A percentile compares a stretch with the other conserved stretches of the same genome.
These are phyloP conservation scores for Mycena galericulata DNA, from an alignment of 768 basidiomycete species.

Conservation along the genomic window DNA sequence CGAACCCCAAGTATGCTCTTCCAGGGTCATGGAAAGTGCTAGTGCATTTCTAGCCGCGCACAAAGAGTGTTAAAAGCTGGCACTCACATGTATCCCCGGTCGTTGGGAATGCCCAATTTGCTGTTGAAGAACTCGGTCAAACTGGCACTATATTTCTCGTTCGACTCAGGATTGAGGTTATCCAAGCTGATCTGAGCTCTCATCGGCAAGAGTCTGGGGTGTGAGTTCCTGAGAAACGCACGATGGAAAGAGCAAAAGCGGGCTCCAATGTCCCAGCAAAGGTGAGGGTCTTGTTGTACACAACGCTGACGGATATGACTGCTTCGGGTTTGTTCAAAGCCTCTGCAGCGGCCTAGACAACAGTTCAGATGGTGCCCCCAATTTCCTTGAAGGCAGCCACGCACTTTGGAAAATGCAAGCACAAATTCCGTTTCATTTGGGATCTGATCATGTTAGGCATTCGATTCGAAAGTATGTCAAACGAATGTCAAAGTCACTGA, in stretches of 20 bases:
- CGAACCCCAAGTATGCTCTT: too few relatives aligned
- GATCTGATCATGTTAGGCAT: too few relatives aligned
- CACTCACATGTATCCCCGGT: constrained; percentile 56
- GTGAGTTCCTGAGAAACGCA: constrained; percentile 46
- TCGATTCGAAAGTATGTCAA: too few relatives aligned
- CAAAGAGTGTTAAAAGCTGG: not conserved
- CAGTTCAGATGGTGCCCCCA: too few relatives aligned
- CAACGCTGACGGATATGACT: constrained; percentile 66
- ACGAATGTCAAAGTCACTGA: too few relatives aligned
- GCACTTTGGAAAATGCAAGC: constrained; percentile 70
- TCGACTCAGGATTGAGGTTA: constrained; percentile 61
- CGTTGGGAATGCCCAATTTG: constrained; percentile 48
- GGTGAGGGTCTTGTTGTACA: constrained; percentile 69
- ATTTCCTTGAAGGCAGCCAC: too few relatives aligned
- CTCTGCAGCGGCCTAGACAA: constrained; percentile 62
- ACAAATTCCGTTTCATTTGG: constrained; percentile 55
- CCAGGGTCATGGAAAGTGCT: too few relatives aligned
- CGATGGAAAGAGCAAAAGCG: constrained; percentile 68
- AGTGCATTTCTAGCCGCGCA: too few relatives aligned
- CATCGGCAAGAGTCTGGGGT: not conserved
- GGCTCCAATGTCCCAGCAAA: constrained; percentile 76
- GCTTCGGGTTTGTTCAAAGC: constrained; percentile 66
- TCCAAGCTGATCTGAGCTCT: constrained; percentile 64
- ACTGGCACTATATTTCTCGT: constrained; percentile 65
- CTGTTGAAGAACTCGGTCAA: constrained; percentile 52